Evolutionary conservation across 164 flowering plant genomes (phyloP).

Genomic region (Macadamia tetraphylla): DNA sequence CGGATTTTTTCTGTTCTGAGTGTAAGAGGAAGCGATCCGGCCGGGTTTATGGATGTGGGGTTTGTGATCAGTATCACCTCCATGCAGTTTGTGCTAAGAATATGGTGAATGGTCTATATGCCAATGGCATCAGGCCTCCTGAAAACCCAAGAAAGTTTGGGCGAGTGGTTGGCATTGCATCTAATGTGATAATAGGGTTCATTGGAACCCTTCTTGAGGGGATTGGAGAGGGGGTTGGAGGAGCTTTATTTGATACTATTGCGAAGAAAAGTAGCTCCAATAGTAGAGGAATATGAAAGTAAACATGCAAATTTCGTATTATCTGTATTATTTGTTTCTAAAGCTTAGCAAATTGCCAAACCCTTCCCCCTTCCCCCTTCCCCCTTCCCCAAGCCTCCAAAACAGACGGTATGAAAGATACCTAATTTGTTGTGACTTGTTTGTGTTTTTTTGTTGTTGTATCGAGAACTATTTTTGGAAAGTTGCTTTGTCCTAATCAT

Average conservation of each 20-base stretch:
- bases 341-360: too few relatives aligned
- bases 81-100: constrained; percentile 80
- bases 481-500: too few relatives aligned
- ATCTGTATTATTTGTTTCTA: too few relatives aligned
- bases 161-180: constrained; percentile 49
- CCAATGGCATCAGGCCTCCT: constrained; percentile 28
- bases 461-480: too few relatives aligned
- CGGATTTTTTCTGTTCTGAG: constrained; percentile 31
- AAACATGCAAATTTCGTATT: too few relatives aligned
- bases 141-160: constrained; percentile 46
- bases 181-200: constrained; percentile 54
- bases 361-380: too few relatives aligned
- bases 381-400: too few relatives aligned
- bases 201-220: constrained; percentile 68
- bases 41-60: constrained; percentile 48
- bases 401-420: too few relatives aligned
- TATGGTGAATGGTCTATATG: constrained; percentile 60
- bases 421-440: too few relatives aligned
- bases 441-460: too few relatives aligned
- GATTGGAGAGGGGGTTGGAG: constrained; percentile 70
- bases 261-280: not conserved
- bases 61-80: constrained; percentile 51
- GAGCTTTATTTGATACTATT: constrained; percentile 39
- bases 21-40: constrained; percentile 59
- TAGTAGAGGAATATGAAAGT: too few relatives aligned